phyloP scores from a whole-genome alignment of 305 asterid species.

The Solanum aculeatissimum region DNA sequence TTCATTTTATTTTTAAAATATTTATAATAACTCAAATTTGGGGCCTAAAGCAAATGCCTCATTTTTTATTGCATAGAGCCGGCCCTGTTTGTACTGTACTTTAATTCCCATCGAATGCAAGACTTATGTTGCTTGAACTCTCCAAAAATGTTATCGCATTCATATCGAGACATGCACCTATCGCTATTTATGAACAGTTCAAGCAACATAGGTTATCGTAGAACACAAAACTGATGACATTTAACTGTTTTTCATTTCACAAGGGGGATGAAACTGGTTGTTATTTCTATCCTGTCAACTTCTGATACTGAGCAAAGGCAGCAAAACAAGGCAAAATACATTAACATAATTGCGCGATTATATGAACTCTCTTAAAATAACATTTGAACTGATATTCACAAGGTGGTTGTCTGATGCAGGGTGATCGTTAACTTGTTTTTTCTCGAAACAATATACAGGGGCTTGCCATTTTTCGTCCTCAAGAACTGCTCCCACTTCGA shows the following conservation, averaged over 20 bases:
- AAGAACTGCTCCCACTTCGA: conserved; percentile 83
- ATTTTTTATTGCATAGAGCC: too few species aligned
- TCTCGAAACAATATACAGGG: conserved; percentile 54
- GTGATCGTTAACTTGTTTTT: neutral
- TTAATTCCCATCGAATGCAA: neutral
- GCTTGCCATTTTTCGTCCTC: conserved; percentile 81
- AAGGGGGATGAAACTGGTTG: neutral
- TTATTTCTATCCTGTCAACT: neutral
- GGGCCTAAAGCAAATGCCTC: too few species aligned
- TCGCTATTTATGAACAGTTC: neutral
- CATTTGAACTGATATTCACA: neutral
- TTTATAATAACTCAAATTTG: too few species aligned
- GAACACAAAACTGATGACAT: neutral
- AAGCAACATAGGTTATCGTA: neutral
- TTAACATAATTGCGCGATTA: neutral
- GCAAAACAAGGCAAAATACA: neutral
- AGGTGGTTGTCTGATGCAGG: neutral
- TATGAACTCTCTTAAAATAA: neutral
- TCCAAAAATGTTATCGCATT: neutral
- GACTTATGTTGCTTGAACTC: neutral
- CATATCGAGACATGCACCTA: neutral
- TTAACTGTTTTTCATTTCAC: neutral
- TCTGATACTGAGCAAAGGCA: neutral
- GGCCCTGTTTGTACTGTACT: too few species aligned
- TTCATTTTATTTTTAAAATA: too few species aligned